A percentile compares a stretch with the other conserved stretches of the same genome.
phyloP scores from a whole-genome alignment of 2,329 filamentous ascomycete genomes.

The Biscogniauxia sp. region DNA sequence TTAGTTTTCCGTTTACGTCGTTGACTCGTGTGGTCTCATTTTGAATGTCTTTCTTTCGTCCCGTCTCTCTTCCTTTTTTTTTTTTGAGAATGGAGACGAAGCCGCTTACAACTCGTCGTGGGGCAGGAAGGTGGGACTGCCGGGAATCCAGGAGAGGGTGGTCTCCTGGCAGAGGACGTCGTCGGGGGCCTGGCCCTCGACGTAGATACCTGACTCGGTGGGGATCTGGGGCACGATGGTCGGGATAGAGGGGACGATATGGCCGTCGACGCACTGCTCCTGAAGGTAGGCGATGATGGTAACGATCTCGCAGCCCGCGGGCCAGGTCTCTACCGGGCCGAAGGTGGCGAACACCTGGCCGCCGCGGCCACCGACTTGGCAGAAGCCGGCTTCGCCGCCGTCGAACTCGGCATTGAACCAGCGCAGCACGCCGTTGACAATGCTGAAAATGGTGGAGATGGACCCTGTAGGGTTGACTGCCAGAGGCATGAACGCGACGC shows the following conservation, averaged over 20 bases:
- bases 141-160: conserved; percentile 14
- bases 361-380: conserved; percentile 11
- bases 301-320: conserved; percentile 18
- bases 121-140: conserved; percentile 20
- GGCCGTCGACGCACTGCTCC: conserved; percentile 15
- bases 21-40: conserved; percentile 8
- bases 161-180: conserved; percentile 16
- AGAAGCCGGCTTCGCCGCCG: conserved; percentile 27
- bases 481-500: conserved; percentile 17
- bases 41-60: too few species aligned
- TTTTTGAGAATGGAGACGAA: not conserved
- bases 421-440: conserved; percentile 20
- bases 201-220: conserved; percentile 7
- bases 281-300: conserved; percentile 10
- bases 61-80: not conserved
- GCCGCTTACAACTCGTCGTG: conserved; percentile 16
- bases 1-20: conserved; percentile 10
- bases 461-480: conserved; percentile 3
- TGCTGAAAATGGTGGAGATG: conserved; percentile 17
- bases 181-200: conserved; percentile 11
- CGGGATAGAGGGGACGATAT: conserved; percentile 6
- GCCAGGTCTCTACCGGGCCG: conserved; percentile 9
- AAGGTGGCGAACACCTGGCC: conserved; percentile 25
- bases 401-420: conserved; percentile 29
- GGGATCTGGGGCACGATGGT: conserved; percentile 1